Evolutionary conservation across 257 asterid genomes (phyloP), one percentile per base, ranked within the genome.

Genomic region (Primulina tabacum): DNA sequence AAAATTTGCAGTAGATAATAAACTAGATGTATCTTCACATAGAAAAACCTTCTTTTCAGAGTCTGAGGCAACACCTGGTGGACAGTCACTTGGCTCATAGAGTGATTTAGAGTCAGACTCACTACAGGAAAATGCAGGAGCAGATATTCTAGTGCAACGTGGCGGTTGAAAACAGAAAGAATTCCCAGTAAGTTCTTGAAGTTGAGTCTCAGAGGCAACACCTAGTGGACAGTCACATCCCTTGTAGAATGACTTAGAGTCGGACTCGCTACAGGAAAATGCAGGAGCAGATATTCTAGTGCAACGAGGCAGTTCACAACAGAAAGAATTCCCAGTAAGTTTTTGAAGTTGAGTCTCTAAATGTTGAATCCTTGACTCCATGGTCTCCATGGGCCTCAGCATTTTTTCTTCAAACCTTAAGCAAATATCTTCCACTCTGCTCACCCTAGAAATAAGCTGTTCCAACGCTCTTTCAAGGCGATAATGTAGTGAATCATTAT

Each of bases 401-500:
- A 94, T 71, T 79, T 83, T 86, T 79, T 86, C 95, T 81, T 94
- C 99, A 55, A 94, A 88, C 77, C 95, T 88, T 84, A 84, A 80
- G 82, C 85, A 90, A 72, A 82, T 76, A 81, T 89, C 95, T 81
- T 94, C 97, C 69, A 94, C 84, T 79, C 82, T 82, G 78, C 84
- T 82, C 68, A 89, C 82, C 70, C 97, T 88, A 75, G 87, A 80
- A 75, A 86, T 75, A 56, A 91, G 87, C 76, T 82, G 96, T 69
- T 85, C 96, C 82, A 94, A 69, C 65, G 88, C 74, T 68, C 76
- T 82, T 79, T 86, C 95, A 70, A 88, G 77, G 52, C 72, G 79
- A 30, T 63, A 79, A 16, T 73, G 72, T 3, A 77, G 82, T 67
- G 68, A 37, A 70, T 71, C 69, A 74, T 72, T 76, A 38, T 20